Percentiles rank a stretch among this genome's conserved stretches.
phyloP scores from a whole-genome alignment of 257 asterid species.

The Solanum sejunctum region DNA sequence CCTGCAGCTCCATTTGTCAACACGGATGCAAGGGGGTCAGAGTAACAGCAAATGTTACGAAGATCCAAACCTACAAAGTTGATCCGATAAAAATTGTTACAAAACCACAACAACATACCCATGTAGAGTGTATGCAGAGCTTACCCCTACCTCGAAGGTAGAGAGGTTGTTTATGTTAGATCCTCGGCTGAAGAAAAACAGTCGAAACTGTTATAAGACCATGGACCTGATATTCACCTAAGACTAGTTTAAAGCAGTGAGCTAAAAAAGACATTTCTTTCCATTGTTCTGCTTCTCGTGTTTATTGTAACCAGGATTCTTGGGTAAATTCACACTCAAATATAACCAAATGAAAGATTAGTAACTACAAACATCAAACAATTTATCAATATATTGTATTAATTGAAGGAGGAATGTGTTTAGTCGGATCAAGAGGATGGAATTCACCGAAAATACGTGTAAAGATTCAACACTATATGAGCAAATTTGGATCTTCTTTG shows the following conservation, averaged over 20 bases:
- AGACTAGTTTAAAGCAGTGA: neutral
- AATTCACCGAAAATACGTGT: neutral
- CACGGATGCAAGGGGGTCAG: neutral
- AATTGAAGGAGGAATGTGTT: neutral
- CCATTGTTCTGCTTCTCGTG: neutral
- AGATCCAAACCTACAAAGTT: neutral
- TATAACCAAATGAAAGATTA: neutral
- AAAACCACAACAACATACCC: neutral
- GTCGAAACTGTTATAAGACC: neutral
- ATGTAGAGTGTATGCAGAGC: neutral
- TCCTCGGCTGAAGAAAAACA: neutral
- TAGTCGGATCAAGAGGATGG: neutral
- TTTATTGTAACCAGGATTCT: neutral
- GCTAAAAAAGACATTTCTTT: neutral
- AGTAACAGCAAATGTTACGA: neutral
- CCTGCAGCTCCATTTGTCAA: slow-evolving; percentile 8
- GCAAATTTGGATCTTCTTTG: neutral
- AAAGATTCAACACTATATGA: neutral
- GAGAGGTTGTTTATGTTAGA: no score
- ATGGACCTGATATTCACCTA: neutral
- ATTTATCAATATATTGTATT: neutral
- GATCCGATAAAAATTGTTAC: neutral
- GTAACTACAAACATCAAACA: neutral
- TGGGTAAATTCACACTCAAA: neutral
- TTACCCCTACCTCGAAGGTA: no score